Evolutionary conservation across 768 basidiomycete genomes (phyloP), one percentile per base, ranked within the genome.

Genomic region (Trametes elegans): DNA sequence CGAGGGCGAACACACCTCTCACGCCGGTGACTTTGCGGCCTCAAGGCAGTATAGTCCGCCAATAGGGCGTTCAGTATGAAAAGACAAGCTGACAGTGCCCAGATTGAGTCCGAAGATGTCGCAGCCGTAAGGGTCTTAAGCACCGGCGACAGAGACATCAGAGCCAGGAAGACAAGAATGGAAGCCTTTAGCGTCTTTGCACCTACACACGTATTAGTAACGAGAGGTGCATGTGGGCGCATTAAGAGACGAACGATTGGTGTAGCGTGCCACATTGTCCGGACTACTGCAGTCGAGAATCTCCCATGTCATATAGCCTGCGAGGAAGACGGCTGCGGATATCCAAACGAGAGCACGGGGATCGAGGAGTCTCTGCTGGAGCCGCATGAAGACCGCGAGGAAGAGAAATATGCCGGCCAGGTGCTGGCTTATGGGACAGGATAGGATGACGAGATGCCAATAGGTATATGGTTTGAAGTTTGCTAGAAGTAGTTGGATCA

Each of bases 101-200:
- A 98, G 60, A 98, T 95, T 26, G 93, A 93, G 69, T 99, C 97
- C 11, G 90, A 90, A 34, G 96, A 97, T 4, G 95, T 98, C 23
- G 95, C 92, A 34, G 91, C 89, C 26, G 93, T 96, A 65, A 99
- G 74, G 5, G 96, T 98, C 65, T 87, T 83, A 52, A 98, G 75
- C 9, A 98, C 89, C 13, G 97, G 97, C 3, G 94, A 87, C 50
- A 98, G 77, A 14, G 93, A 87, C 75, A 97, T 84, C 56, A 99
- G 79, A 7, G 90, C 82, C 21, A 97, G 79, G 65, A 96, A 90
- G 61, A 95, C 88, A 55, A 98, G 77, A 39, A 98, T 77, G 7
- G 88, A 87, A 3, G 91, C 90, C 66, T 90, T 93, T 58, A 88
- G 66, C 1, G 81, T 75, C 66, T 88, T 89, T 36, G 87, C 77